These are phyloP conservation scores for Penicillium pulvis DNA, from an alignment of 495 filamentous ascomycete species.

Conservation along the genomic window DNA sequence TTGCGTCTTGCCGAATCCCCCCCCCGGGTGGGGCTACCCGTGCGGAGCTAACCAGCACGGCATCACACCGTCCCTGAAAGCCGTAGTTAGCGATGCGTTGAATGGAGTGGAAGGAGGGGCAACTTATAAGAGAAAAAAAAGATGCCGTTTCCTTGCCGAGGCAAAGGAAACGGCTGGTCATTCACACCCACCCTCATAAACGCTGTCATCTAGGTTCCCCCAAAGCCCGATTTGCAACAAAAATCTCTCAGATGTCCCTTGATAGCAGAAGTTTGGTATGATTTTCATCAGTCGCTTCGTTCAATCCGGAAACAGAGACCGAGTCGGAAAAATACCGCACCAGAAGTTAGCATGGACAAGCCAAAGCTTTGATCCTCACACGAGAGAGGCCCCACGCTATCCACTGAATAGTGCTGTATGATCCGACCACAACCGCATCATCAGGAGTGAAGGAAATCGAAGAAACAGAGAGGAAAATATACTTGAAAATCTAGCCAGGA, in stretches of 20 bases:
- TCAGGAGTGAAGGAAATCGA: not conserved
- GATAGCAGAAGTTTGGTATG: slow-evolving; percentile 23
- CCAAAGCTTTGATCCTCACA: slow-evolving; percentile 95
- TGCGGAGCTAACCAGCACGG: not conserved
- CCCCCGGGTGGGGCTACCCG: slow-evolving; percentile 13
- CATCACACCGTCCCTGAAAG: not conserved
- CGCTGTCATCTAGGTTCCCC: slow-evolving; percentile 26
- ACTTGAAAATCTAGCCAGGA: slow-evolving; percentile 12
- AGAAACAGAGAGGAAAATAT: slow-evolving; percentile 3
- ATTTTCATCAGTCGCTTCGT: slow-evolving; percentile 27
- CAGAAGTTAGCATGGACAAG: slow-evolving; percentile 65
- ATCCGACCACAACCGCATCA: not conserved
- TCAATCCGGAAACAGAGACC: not conserved
- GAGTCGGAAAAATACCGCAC: not conserved
- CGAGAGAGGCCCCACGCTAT: slow-evolving; percentile 78
- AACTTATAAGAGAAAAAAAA: slow-evolving; percentile 65
- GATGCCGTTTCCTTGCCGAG: slow-evolving; percentile 52
- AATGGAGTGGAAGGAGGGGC: slow-evolving; percentile 16
- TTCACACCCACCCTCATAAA: slow-evolving; percentile 37
- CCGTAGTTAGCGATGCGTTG: not conserved
- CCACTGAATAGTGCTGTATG: slow-evolving; percentile 9
- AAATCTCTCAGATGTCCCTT: slow-evolving; percentile 30
- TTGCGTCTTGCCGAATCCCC: slow-evolving; percentile 39
- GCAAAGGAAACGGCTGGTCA: slow-evolving; percentile 41
- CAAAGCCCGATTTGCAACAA: slow-evolving; percentile 1